phyloP scores from a whole-genome alignment of 495 filamentous ascomycete species.

The Aeminium ludgeri region DNA sequence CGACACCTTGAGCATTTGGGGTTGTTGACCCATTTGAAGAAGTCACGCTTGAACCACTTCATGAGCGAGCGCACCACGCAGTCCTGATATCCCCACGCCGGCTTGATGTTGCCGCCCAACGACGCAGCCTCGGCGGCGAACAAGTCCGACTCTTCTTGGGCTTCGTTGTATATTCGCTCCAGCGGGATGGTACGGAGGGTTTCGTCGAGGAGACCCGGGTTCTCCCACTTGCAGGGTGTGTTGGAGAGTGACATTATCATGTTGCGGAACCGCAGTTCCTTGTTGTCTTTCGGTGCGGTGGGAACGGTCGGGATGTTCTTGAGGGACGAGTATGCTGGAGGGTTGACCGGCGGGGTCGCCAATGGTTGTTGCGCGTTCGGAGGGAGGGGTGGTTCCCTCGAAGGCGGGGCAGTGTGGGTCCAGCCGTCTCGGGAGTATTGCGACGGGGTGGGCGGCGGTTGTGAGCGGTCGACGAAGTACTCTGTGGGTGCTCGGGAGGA shows the following conservation, averaged over 20 bases:
- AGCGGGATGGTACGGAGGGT: constrained; percentile 71
- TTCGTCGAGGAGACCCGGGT: constrained; percentile 88
- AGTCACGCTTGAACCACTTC: constrained; percentile 89
- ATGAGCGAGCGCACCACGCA: constrained; percentile 84
- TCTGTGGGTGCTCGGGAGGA: constrained; percentile 38
- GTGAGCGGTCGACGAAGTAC: constrained; percentile 17
- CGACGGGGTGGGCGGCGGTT: constrained; percentile 21
- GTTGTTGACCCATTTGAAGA: constrained; percentile 96
- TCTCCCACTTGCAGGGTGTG: constrained; percentile 86
- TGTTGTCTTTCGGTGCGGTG: constrained; percentile 53
- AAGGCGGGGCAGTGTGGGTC: too few species aligned
- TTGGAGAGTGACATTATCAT: constrained; percentile 63
- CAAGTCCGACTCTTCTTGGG: constrained; percentile 81
- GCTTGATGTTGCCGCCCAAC: constrained; percentile 53
- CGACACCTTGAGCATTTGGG: constrained; percentile 66
- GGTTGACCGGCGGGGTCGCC: constrained; percentile 14
- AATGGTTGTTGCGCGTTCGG: constrained; percentile 6
- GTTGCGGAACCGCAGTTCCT: constrained; percentile 69
- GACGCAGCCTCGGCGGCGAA: constrained; percentile 73
- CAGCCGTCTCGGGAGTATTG: too few species aligned
- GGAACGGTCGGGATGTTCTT: constrained; percentile 69
- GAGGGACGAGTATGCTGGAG: constrained; percentile 48
- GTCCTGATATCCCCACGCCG: constrained; percentile 97
- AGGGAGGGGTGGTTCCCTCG: constrained; percentile 29
- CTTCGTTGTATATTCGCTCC: constrained; percentile 83